phyloP scores from a whole-genome alignment of 768 basidiomycete species.

The Heimioporus sp. region DNA sequence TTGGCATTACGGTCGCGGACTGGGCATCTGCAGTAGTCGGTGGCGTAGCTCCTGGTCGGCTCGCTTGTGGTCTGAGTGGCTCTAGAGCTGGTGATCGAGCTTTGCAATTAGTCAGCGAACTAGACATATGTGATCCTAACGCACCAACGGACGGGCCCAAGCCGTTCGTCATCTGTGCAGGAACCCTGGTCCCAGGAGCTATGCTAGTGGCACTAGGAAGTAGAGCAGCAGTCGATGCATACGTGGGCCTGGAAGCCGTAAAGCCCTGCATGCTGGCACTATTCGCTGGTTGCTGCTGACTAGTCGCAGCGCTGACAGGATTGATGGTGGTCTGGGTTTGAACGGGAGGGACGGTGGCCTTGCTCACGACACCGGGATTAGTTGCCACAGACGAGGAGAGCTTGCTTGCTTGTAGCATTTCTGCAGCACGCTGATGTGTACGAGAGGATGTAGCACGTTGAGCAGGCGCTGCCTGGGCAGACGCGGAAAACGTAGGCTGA shows the following conservation, averaged over 20 bases:
- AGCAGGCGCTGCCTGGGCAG: slow-evolving; percentile 4
- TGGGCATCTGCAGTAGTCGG: slow-evolving; percentile 16
- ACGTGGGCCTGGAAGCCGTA: slow-evolving; percentile 9
- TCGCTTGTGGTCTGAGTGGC: slow-evolving; percentile 16
- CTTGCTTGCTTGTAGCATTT: slow-evolving; percentile 21
- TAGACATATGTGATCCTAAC: slow-evolving; percentile 7
- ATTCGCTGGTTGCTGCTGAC: slow-evolving; percentile 12
- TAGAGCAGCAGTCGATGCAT: slow-evolving; percentile 1
- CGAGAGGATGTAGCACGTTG: slow-evolving; percentile 26
- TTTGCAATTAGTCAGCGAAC: slow-evolving; percentile 1
- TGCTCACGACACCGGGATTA: slow-evolving; percentile 5
- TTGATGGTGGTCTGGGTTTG: slow-evolving; percentile 6
- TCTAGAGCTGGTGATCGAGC: slow-evolving; percentile 17
- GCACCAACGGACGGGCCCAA: slow-evolving; percentile 6
- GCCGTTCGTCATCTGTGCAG: background rate
- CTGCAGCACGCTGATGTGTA: slow-evolving; percentile 21
- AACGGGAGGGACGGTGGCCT: background rate
- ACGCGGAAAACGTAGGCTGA: slow-evolving; percentile 13
- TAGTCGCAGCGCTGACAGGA: background rate
- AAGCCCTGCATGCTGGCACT: slow-evolving; percentile 2
- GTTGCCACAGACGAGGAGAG: slow-evolving; percentile 4
- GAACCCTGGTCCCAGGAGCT: slow-evolving; percentile 7
- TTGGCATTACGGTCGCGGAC: slow-evolving; percentile 9
- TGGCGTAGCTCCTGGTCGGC: slow-evolving; percentile 13
- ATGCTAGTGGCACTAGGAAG: slow-evolving; percentile 3